Base-by-base conservation (phyloP, 2,329 filamentous ascomycete genomes). In the Drechslerella coelobrocha region DNA sequence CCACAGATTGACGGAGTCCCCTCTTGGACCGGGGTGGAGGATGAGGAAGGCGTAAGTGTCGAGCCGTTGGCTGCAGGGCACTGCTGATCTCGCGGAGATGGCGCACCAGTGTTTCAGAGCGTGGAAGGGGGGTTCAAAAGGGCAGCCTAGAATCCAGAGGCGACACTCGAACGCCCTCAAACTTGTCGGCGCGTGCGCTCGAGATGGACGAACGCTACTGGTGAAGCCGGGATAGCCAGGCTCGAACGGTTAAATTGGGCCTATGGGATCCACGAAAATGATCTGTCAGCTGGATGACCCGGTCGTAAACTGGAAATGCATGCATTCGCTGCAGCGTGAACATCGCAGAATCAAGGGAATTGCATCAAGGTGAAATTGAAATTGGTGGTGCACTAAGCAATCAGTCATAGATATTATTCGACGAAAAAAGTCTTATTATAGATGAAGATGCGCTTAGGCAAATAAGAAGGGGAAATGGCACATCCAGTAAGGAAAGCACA, bases 21-120 rank as follows among this genome's bases (percentile, higher is more conserved):
- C 17, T n/a, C 12, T 39, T 39, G 34, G 34, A 4, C 34, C 39
- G n/a, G n/a, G 26, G 39, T 48, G 6, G 47, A 41, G 57, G 43
- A 43, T 19, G 21, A 55, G 60, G 60, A 23, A 63, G 60, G 60
- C 50, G 50, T 12, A 63, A 63, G 53, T 63, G 60, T 63, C 60
- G 39, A 63, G 47, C 61, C 37, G 59, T 62, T 59, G 45, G 57
- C 43, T 68, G 63, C 63, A 69, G 63, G 66, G 53, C 45, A 23
- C 14, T 34, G 59, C 24, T 59, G 66, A 71, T 71, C 66, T 63
- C 59, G 62, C 57, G 21, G 29, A 23, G 57, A 19, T 10, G 57
- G 55, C 55, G 24, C 65, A 69, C 66, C 59, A 63, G 48, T 51
- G 66, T 71, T 71, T 71, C 66, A 71, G 59, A 63, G 53, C 14